Base-by-base conservation (phyloP, 495 filamentous ascomycete genomes). In the Poronia punctata region DNA sequence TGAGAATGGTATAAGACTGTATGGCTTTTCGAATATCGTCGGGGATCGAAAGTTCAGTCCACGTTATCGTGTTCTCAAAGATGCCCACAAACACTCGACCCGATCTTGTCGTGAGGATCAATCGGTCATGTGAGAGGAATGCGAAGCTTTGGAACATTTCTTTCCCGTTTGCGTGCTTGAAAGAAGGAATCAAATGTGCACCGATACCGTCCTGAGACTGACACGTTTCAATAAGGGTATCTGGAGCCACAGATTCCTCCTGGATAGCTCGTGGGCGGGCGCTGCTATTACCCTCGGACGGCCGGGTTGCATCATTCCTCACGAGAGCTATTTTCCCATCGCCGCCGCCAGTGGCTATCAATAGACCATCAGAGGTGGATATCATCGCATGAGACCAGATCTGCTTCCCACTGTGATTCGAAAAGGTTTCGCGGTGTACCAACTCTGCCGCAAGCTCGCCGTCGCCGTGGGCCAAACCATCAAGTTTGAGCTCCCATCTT, bases 361-460 rank as follows among this genome's bases (percentile, higher is more conserved):
- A 39, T 8, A 50, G 56, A 5, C 59, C 44, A 20, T 53, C 43
- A 6, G 47, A 46, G 5, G 36, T 38, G 10, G 23, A 47, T n/a
- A 49, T 46, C 7, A 83, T 53, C 8, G 75, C 78, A 18, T 76
- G 61, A 1, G 86, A 81, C 88, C 88, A 96, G n/a, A 96, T 79
- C 53, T 95, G 85, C 58, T 96, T 97, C 20, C 92, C 90, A 20
- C 62, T 67, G 54, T 98, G 92, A 33, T 72, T 77, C 12, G 67
- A 61, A 25, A 72, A 70, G 9, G 72, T 76, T 2, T 64, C 57
- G 7, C 66, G 58, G 18, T 82, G 69, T 6, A 40, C 62, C 22
- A 92, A 60, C 2, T 62, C 56, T 14, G 54, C 57, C 2, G 33
- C 18, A 33, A 18, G 40, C 24, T 16, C 48, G 24, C n/a, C 40